A percentile compares a stretch with the other conserved stretches of the same genome.
Evolutionary conservation across 331 rosid genomes (phyloP).

Genomic region (Ulmus americana): DNA sequence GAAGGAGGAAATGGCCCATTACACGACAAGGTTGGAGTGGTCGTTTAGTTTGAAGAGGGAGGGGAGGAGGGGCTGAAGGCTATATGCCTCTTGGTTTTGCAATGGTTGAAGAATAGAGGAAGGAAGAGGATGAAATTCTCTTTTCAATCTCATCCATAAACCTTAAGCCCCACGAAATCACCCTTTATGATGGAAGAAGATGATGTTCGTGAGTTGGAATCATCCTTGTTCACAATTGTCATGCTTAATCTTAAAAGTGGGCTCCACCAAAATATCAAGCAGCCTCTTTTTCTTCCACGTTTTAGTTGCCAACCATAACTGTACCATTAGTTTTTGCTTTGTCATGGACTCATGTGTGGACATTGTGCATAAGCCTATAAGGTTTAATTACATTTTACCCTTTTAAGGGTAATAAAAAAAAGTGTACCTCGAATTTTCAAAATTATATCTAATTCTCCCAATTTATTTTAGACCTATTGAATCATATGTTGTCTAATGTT

Average conservation of each 20-base stretch:
- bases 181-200: background rate
- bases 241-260: background rate
- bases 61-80: background rate
- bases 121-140: constrained; percentile 46
- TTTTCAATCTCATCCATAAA: constrained; percentile 55
- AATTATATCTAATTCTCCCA: too few relatives aligned
- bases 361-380: too few relatives aligned
- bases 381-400: too few relatives aligned
- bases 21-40: background rate
- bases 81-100: background rate
- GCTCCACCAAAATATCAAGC: constrained; percentile 2
- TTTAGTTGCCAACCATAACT: too few relatives aligned
- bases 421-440: too few relatives aligned
- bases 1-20: constrained; percentile 58
- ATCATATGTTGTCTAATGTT: too few relatives aligned
- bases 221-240: background rate
- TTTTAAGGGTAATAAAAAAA: too few relatives aligned
- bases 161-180: constrained; percentile 16
- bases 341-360: too few relatives aligned
- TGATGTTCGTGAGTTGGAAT: too few relatives aligned
- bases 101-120: constrained; percentile 15
- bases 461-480: too few relatives aligned
- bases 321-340: too few relatives aligned
- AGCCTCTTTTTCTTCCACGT: background rate
- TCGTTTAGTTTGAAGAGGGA: constrained; percentile 4